Evolutionary conservation across 306 rosid species (phyloP).

Genomic region (Dalbergia cultrata): DNA sequence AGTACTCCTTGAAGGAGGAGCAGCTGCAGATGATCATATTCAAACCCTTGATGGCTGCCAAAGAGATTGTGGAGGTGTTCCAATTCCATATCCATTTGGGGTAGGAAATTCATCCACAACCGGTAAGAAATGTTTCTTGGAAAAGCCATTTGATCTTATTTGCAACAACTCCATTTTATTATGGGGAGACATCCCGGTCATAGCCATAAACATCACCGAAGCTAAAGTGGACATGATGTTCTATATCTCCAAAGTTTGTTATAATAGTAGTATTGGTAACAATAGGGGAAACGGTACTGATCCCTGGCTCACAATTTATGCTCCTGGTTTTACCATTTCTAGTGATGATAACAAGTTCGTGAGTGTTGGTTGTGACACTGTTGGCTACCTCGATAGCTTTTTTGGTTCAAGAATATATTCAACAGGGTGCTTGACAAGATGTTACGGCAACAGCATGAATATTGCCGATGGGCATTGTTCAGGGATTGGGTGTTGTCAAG

Average conservation of each 20-base stretch:
- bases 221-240: no score
- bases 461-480: background rate
- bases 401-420: no score
- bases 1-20: no score
- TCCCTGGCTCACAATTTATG: no score
- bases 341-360: conserved; percentile 22
- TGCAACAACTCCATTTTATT: no score
- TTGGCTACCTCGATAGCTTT: background rate
- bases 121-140: conserved; percentile 23
- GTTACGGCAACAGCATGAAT: background rate
- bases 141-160: background rate
- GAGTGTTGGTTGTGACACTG: conserved; percentile 34
- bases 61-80: conserved; percentile 16
- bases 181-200: no score
- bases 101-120: conserved; percentile 12
- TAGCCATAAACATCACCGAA: background rate
- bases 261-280: no score
- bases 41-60: conserved; percentile 3
- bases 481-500: background rate
- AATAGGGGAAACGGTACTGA: no score
- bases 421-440: conserved; percentile 33
- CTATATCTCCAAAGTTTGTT: no score
- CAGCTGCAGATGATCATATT: no score
- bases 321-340: conserved; percentile 16
- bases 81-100: conserved; percentile 42